Base-by-base conservation (phyloP, 179 eudicot species). In the Drosera spatulata region DNA sequence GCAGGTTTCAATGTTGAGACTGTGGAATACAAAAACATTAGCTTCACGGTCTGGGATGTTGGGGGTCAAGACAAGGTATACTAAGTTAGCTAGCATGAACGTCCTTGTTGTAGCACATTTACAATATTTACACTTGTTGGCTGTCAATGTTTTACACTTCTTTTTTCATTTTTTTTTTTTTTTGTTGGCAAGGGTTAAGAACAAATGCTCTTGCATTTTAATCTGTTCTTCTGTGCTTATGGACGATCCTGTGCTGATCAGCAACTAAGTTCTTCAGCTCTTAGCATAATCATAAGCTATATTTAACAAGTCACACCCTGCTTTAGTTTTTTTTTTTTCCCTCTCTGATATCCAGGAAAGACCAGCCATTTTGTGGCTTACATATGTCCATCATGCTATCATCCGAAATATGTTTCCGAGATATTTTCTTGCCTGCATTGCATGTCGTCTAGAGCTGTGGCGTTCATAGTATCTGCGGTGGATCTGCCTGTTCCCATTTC, bases 21-120 rank as follows among this genome's bases (percentile, higher is more conserved):
- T 22, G 33, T 22, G 33, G 33, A 22, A 22, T 22, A 22, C 33
- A 22, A 22, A 22, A 22, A 22, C 33, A 22, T 22, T 41, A 75
- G 79, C 70, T 75, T 75, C 62, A 75, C 79, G 13, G 79, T 75
- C 37, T 75, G 79, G 79, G 79, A 75, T 68, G 79, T 75, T 52
- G 79, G 79, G 38, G 79, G 79, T 68, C 79, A 75, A 50, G 79
- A 75, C 79, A 75, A 75, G 79, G 79, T 75, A 74, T 38, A 22
- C 33, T 22, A 22, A 22, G 33, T 22, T 22, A 22, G 33, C 33
- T 22, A 22, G 33, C 33, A 22, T 22, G 33, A 22, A 22, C 33
- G 33, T 22, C 33, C 33, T 22, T 22, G 33, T 22, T 22, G 1
- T 22, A 22, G 33, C 33, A 22, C 33, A 22, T 22, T 22, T 22